Evolutionary conservation across 2,329 filamentous ascomycete species (phyloP).

Genomic region (Colletotrichum viniferum): DNA sequence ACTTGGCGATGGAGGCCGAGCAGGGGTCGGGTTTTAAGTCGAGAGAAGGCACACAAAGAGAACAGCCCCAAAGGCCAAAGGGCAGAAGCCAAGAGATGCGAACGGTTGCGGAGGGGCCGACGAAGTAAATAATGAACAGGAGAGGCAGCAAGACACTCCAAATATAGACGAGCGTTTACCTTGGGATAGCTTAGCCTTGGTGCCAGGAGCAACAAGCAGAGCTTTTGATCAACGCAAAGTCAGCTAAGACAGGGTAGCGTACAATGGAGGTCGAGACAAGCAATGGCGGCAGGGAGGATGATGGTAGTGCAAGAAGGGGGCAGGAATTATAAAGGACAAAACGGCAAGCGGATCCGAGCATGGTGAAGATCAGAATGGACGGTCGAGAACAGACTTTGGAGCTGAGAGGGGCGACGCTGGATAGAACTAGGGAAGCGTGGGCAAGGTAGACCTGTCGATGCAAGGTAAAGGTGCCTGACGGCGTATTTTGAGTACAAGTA

Average conservation of each 20-base stretch:
- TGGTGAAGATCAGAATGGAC: slow-evolving; percentile 1
- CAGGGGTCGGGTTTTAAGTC: background rate
- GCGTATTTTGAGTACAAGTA: background rate
- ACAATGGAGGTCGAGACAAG: background rate
- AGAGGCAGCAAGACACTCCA: background rate
- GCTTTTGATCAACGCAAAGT: background rate
- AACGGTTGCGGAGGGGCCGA: background rate
- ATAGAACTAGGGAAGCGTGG: background rate
- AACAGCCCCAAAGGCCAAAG: slow-evolving; percentile 3
- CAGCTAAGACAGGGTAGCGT: background rate
- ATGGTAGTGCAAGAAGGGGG: background rate
- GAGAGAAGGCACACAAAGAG: background rate
- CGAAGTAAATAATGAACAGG: background rate
- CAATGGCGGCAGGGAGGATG: background rate
- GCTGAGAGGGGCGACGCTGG: background rate
- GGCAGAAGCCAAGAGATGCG: background rate
- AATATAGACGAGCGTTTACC: background rate
- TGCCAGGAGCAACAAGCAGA: background rate
- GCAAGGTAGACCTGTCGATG: background rate
- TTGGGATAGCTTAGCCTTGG: background rate
- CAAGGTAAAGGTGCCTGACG: background rate
- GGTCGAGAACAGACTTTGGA: slow-evolving; percentile 17
- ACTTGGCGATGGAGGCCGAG: background rate
- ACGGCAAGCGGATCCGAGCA: slow-evolving; percentile 15
- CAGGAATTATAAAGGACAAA: slow-evolving; percentile 5